Evolutionary conservation across 768 basidiomycete genomes (phyloP).

Genomic region (Coprinellus aureogranulatus): DNA sequence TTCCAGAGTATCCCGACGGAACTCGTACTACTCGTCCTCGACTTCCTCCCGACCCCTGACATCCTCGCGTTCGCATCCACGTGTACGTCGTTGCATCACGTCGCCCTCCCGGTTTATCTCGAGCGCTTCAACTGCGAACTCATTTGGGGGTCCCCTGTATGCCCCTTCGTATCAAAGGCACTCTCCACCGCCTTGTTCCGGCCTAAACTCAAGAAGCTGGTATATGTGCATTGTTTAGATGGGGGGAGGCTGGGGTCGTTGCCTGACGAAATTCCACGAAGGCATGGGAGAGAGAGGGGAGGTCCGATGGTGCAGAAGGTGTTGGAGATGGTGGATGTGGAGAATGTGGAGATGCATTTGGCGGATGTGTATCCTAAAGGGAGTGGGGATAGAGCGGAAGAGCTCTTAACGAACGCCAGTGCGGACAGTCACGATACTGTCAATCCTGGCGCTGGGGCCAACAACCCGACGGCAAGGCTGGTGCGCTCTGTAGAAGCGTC

Average conservation of each 20-base stretch:
- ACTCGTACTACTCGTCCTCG: constrained; percentile 23
- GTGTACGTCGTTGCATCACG: constrained; percentile 23
- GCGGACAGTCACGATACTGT: no score
- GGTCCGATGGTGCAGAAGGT: background rate
- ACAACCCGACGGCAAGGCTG: background rate
- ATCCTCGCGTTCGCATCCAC: constrained; percentile 19
- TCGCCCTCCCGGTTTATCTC: constrained; percentile 25
- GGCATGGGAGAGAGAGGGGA: no score
- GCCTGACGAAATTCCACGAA: no score
- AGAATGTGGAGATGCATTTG: background rate
- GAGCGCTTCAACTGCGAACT: constrained; percentile 19
- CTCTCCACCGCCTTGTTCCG: constrained; percentile 19
- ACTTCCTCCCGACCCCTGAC: constrained; percentile 18
- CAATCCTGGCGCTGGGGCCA: no score
- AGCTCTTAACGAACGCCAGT: background rate
- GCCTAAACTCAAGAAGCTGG: no score
- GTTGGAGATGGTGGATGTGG: background rate
- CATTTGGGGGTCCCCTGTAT: constrained; percentile 18
- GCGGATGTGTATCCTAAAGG: background rate
- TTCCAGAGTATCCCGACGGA: constrained; percentile 29
- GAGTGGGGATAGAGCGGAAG: background rate
- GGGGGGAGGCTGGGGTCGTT: no score
- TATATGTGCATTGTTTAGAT: no score
- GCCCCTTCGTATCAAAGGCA: constrained; percentile 15
- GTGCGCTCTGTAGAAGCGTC: background rate